phyloP scores from a whole-genome alignment of 371 early-diverging fungal species.

The Coemansia linderi region DNA sequence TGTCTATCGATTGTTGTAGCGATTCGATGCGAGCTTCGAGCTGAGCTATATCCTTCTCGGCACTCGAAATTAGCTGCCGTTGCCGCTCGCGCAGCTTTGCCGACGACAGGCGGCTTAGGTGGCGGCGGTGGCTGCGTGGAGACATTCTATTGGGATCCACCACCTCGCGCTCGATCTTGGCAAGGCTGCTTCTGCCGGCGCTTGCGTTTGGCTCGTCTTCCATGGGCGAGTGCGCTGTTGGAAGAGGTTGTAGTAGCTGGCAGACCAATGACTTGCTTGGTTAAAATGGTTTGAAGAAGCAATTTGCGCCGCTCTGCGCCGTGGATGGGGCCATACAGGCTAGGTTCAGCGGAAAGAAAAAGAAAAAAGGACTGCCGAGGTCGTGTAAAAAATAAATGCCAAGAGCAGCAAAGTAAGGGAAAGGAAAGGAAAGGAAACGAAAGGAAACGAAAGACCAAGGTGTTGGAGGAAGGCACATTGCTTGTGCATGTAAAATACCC shows the following conservation, averaged over 20 bases:
- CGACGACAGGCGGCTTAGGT: constrained; percentile 44
- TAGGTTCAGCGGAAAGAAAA: background rate
- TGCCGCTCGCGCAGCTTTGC: constrained; percentile 47
- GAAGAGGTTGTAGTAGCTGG: background rate
- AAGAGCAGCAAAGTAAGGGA: too few species aligned
- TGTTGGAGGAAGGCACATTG: background rate
- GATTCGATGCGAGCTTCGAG: constrained; percentile 24
- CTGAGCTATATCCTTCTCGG: constrained; percentile 17
- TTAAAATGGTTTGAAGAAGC: background rate
- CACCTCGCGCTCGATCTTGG: background rate
- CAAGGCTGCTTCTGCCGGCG: background rate
- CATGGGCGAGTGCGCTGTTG: background rate
- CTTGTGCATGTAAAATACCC: background rate
- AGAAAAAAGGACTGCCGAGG: background rate
- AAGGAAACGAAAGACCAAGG: background rate
- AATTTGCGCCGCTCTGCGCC: background rate
- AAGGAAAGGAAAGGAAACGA: too few species aligned
- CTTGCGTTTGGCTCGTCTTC: background rate
- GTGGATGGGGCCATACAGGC: background rate
- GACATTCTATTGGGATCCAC: constrained; percentile 25
- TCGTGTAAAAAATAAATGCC: background rate
- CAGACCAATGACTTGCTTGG: background rate
- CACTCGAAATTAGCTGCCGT: constrained; percentile 18
- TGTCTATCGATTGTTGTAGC: constrained; percentile 21
- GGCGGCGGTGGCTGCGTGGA: constrained; percentile 39